Conservation (phyloP, 805 yeast species). For the Candida patagonica region DNA sequence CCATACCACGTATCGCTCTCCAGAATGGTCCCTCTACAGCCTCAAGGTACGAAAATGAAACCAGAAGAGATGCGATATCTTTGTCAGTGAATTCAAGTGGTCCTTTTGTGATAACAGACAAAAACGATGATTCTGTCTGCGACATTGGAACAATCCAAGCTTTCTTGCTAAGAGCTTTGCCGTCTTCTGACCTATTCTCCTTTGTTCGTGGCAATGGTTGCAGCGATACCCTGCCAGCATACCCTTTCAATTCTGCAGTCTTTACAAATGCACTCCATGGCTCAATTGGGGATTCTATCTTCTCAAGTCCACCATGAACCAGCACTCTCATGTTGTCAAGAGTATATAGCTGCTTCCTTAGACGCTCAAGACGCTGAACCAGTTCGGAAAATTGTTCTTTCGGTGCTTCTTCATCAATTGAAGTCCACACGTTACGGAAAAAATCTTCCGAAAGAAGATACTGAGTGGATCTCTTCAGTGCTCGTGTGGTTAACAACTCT, state of each 20-base stretch:
- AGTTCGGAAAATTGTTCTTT: conserved; percentile 34
- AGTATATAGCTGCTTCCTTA: conserved; percentile 45
- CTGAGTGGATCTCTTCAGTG: conserved; percentile 60
- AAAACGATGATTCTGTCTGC: conserved; percentile 73
- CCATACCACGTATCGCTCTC: conserved; percentile 92
- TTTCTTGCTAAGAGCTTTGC: conserved; percentile 39
- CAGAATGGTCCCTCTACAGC: conserved; percentile 96
- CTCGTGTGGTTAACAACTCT: conserved; percentile 44
- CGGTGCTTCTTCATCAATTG: conserved; percentile 39
- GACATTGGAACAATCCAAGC: conserved; percentile 67
- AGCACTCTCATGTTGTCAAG: conserved; percentile 55
- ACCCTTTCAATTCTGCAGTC: neutral
- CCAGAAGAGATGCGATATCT: conserved; percentile 60
- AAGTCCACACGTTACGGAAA: conserved; percentile 38
- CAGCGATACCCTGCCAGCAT: conserved; percentile 11
- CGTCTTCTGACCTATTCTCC: conserved; percentile 43
- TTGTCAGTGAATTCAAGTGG: conserved; percentile 46
- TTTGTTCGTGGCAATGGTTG: conserved; percentile 33
- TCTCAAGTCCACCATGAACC: conserved; percentile 57
- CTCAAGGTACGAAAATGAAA: conserved; percentile 68
- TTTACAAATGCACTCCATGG: conserved; percentile 42
- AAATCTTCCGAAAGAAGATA: conserved; percentile 52
- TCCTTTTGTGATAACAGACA: conserved; percentile 49
- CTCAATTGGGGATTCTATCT: conserved; percentile 46
- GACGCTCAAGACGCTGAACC: conserved; percentile 39